Conservation (phyloP, 139 green algal species). For the Tetradesmus lagerheimii region DNA sequence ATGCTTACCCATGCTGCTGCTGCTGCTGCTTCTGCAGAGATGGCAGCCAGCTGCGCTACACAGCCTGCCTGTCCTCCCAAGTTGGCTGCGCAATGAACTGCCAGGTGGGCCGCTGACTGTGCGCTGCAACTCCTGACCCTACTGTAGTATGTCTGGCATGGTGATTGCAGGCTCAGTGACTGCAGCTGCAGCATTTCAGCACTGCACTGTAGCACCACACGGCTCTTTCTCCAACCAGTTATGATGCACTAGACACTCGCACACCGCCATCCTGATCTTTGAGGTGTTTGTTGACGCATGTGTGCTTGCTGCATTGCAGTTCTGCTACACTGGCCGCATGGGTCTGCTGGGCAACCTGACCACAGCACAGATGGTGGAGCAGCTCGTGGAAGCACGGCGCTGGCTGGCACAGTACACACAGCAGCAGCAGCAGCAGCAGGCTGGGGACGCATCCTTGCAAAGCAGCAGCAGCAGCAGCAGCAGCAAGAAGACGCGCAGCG, state of each 20-base stretch:
- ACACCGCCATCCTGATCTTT: not conserved
- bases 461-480: constrained; percentile 35
- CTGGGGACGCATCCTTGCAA: not conserved
- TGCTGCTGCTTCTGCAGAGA: constrained; percentile 24
- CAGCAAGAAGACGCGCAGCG: not conserved
- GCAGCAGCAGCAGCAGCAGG: constrained; percentile 47
- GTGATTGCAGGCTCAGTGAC: too few relatives aligned
- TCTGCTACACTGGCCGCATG: constrained; percentile 88
- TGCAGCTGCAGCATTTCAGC: too few relatives aligned
- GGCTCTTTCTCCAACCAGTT: too few relatives aligned
- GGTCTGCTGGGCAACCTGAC: constrained; percentile 80
- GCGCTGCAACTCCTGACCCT: not conserved
- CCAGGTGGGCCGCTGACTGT: constrained; percentile 36
- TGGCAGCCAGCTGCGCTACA: constrained; percentile 68
- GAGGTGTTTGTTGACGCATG: not conserved
- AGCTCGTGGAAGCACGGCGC: constrained; percentile 60
- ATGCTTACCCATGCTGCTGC: not conserved
- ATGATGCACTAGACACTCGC: not conserved
- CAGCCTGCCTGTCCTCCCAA: constrained; percentile 82
- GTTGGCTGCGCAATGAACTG: constrained; percentile 79
- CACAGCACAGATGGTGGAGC: constrained; percentile 87
- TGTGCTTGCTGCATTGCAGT: constrained; percentile 55
- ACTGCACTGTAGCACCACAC: too few relatives aligned
- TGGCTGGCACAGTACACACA: constrained; percentile 37
- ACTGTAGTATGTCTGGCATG: too few relatives aligned